Evolutionary conservation across 352 stramenopile genomes (phyloP).

Genomic region (Bremia lactucae): DNA sequence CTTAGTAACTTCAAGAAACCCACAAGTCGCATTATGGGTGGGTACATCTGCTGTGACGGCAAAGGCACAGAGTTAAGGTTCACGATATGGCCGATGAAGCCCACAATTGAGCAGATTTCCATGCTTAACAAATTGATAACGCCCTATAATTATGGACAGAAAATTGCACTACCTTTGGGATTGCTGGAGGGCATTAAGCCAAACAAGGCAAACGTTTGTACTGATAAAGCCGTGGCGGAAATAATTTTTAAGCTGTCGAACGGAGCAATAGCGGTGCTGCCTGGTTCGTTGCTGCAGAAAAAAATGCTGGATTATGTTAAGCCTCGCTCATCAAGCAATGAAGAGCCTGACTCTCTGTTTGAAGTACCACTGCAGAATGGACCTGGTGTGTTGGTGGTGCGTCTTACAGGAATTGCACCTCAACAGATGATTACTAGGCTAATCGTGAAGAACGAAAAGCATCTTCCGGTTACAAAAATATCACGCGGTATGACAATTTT

Average conservation of each 20-base stretch:
- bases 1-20: slow-evolving; percentile 84
- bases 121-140: slow-evolving; percentile 82
- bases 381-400: slow-evolving; percentile 47
- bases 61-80: slow-evolving; percentile 68
- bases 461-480: slow-evolving; percentile 5
- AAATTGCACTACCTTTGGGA: slow-evolving; percentile 61
- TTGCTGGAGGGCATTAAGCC: slow-evolving; percentile 40
- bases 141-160: slow-evolving; percentile 74
- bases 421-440: slow-evolving; percentile 35
- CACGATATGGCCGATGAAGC: slow-evolving; percentile 44
- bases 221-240: slow-evolving; percentile 27
- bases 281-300: slow-evolving; percentile 36
- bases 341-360: slow-evolving; percentile 45
- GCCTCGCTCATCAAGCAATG: slow-evolving; percentile 3
- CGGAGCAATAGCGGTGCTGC: slow-evolving; percentile 34
- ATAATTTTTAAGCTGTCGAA: slow-evolving; percentile 69
- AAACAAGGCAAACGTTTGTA: slow-evolving; percentile 2
- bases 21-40: slow-evolving; percentile 62
- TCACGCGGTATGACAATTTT: slow-evolving; percentile 20
- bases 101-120: slow-evolving; percentile 70
- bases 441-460: slow-evolving; percentile 12
- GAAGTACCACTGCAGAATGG: slow-evolving; percentile 46
- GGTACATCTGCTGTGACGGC: slow-evolving; percentile 83
- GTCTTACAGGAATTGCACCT: slow-evolving; percentile 43
- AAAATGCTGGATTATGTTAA: slow-evolving; percentile 47